Conservation (phyloP, 2,329 filamentous ascomycete species). For the Talaromyces sp. region DNA sequence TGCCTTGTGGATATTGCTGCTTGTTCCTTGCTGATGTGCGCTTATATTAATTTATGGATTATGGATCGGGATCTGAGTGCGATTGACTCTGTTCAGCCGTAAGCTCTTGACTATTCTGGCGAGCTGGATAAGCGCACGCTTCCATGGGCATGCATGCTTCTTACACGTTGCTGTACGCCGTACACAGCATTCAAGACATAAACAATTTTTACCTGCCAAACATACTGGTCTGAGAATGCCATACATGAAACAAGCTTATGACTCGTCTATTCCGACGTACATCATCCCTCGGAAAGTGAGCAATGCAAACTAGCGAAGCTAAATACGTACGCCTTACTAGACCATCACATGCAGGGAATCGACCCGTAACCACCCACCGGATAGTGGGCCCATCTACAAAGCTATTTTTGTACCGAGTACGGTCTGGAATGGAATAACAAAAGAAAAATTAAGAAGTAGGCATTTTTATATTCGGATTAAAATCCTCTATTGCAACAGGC, state of each 20-base stretch:
- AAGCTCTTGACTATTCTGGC: not conserved
- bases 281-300: not conserved
- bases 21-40: slow-evolving; percentile 12
- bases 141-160: not conserved
- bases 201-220: not conserved
- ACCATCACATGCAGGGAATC: not conserved
- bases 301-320: not conserved
- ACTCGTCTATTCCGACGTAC: not conserved
- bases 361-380: not conserved
- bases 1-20: slow-evolving; percentile 2
- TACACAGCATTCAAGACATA: not conserved
- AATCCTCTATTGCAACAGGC: not conserved
- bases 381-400: not conserved
- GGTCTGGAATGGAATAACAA: not conserved
- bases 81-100: not conserved
- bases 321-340: not conserved
- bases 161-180: not conserved
- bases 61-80: not conserved
- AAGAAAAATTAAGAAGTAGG: not conserved
- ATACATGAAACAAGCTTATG: not conserved
- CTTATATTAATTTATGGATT: not conserved
- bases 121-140: not conserved
- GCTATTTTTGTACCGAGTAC: not conserved
- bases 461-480: not conserved
- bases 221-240: not conserved